A percentile compares a stretch with the other conserved stretches of the same genome.
These are phyloP conservation scores for Globisporangium spiculum DNA, from an alignment of 352 stramenopile genomes.

Conservation along the genomic window DNA sequence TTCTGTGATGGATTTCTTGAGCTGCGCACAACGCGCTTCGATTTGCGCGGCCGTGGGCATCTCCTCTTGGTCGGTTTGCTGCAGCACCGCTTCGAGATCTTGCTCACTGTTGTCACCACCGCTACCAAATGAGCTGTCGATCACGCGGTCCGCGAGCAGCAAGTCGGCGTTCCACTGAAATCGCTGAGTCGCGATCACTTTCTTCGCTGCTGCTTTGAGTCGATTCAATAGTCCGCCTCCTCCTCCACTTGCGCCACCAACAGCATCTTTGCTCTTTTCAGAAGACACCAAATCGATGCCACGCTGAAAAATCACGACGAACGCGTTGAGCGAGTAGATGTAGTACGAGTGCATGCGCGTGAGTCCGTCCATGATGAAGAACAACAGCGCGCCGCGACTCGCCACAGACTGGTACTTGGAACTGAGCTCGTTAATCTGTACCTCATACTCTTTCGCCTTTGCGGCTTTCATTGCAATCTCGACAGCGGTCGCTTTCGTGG, in stretches of 20 bases:
- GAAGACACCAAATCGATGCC: slow-evolving; percentile 89
- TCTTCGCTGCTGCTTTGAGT: slow-evolving; percentile 82
- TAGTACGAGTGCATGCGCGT: slow-evolving; percentile 94
- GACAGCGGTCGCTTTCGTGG: slow-evolving; percentile 89
- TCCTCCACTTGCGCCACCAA: slow-evolving; percentile 13
- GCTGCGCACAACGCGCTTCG: slow-evolving; percentile 44
- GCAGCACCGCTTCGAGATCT: slow-evolving; percentile 59
- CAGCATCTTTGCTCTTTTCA: slow-evolving; percentile 29
- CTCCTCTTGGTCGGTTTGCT: slow-evolving; percentile 65
- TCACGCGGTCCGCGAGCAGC: slow-evolving; percentile 66
- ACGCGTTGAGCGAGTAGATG: slow-evolving; percentile 94
- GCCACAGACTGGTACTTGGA: slow-evolving; percentile 93
- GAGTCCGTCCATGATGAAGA: slow-evolving; percentile 94
- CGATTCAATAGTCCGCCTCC: slow-evolving; percentile 45
- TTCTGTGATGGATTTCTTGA: slow-evolving; percentile 70
- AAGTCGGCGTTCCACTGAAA: slow-evolving; percentile 89
- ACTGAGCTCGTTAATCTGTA: slow-evolving; percentile 82
- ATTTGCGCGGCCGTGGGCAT: slow-evolving; percentile 54
- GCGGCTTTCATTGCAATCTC: slow-evolving; percentile 83
- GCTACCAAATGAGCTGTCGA: slow-evolving; percentile 29
- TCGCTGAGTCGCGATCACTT: slow-evolving; percentile 76
- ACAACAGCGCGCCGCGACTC: slow-evolving; percentile 89
- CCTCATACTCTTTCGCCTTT: slow-evolving; percentile 70
- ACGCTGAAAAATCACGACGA: slow-evolving; percentile 94
- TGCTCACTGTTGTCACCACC: slow-evolving; percentile 31